Base-by-base conservation (phyloP, 352 stramenopile genomes). In the Phytopythium boreale region DNA sequence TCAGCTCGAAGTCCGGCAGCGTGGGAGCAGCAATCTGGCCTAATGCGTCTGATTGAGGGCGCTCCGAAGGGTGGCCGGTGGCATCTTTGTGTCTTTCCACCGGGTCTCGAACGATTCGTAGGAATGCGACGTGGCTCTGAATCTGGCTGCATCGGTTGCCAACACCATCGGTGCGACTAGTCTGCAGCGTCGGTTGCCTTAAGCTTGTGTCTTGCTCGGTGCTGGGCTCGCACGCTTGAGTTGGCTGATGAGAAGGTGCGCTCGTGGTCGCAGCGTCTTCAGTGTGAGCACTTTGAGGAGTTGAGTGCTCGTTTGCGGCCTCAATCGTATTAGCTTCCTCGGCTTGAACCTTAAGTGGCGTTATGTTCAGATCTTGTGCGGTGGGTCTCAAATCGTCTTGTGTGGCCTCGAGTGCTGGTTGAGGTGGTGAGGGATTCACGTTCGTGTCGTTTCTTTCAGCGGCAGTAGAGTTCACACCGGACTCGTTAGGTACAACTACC, bases 91-190 rank as follows among this genome's bases (percentile, higher is more conserved):
- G 22, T 2, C 34, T 1, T 46, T 59, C 20, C 10, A 9, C n/a
- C 3, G 51, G 11, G 10, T 12, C 29, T 29, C 19, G 51, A 39
- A 79, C n/a, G 43, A 77, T 72, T 15, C 64, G 75, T 41, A 77
- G 59, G 17, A 61, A 64, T 20, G 72, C 71, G 17, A 84, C 69
- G 24, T 71, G 71, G 11, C 41, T 74, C 29, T 85, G 63, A 22
- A 87, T 72, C 44, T 76, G 59, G 17, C 64, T 62, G 50, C 85
- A 87, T 20, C 69, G 70, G 17, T 78, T 49, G 17, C 24, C 22
- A 1, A 53, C 29, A 29, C 31, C 5, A 19, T 15, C 49, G 49
- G 19, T 10, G 24, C 26, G 49, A 20, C 4, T 56, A n/a, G 26
- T 8, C 15, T 59, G 43, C n/a, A 50, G 10, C 7, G 8, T 5